phyloP scores from a whole-genome alignment of 2,329 filamentous ascomycete species.

The Hymenoscyphus linearis region DNA sequence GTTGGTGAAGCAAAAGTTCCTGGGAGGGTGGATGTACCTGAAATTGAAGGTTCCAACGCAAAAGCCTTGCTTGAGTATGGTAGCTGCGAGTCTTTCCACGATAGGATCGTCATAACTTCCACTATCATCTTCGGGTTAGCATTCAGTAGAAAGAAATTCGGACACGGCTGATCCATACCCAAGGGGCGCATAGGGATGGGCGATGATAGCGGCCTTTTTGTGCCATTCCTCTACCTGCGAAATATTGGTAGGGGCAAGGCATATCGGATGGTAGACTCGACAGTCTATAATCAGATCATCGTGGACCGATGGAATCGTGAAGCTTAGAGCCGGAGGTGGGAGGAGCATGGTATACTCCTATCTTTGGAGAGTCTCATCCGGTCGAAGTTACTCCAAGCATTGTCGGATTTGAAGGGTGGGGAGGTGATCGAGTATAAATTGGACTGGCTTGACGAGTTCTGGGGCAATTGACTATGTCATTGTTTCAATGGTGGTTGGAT shows the following conservation, averaged over 20 bases:
- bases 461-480: not conserved
- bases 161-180: slow-evolving; percentile 40
- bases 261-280: slow-evolving; percentile 70
- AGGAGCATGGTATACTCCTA: slow-evolving; percentile 38
- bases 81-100: slow-evolving; percentile 7
- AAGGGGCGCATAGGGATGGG: slow-evolving; percentile 85
- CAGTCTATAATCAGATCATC: slow-evolving; percentile 73
- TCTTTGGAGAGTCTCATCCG: slow-evolving; percentile 17
- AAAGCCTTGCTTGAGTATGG: slow-evolving; percentile 61
- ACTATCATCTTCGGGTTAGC: slow-evolving; percentile 41
- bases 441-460: not conserved
- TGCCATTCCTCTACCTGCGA: slow-evolving; percentile 28
- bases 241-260: slow-evolving; percentile 30
- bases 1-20: slow-evolving; percentile 7
- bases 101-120: slow-evolving; percentile 35
- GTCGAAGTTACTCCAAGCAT: not conserved
- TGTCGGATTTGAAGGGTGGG: not conserved
- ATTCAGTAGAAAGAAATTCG: slow-evolving; percentile 39
- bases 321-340: slow-evolving; percentile 53
- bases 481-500: not conserved
- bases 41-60: slow-evolving; percentile 90
- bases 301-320: slow-evolving; percentile 79
- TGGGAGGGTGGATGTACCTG: slow-evolving; percentile 46
- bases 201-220: slow-evolving; percentile 59
- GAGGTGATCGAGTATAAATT: not conserved